Evolutionary conservation across 768 basidiomycete species (phyloP), one percentile per base, ranked within the genome.

Genomic region (Krasilnikovozyma curviuscula): DNA sequence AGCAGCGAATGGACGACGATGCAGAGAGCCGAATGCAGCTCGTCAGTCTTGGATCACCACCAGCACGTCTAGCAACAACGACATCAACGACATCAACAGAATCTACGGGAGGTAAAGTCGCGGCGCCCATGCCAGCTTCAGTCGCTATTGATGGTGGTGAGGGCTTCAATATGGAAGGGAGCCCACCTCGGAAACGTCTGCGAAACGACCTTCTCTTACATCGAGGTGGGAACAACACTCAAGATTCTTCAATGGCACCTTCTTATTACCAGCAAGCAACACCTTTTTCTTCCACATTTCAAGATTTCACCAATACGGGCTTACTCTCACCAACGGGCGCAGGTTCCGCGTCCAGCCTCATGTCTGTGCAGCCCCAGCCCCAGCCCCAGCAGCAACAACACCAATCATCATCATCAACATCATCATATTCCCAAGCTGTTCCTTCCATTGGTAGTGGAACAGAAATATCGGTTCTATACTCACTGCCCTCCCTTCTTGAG

Each of bases 401-500:
- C 41, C 39, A 10, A 42, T 34, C 21, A 43, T 33, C 18, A 32
- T 16, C 31, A 24, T 37, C 3, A 40, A n/a, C 25, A n/a, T n/a
- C n/a, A n/a, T 27, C 45, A 21, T n/a, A 29, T 4, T 18, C 35
- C 5, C 35, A 37, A 23, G 35, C 4, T 10, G 4, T 23, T 37
- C 10, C 35, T 13, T 21, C 29, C 27, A 31, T 61, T 21, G 63
- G 61, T 10, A 48, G 54, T 19, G 62, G 63, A 8, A 32, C 49
- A 8, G 62, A 64, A n/a, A 65, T 95, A 13, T 78, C 83, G 6
- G 79, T 85, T 0, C 76, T 98, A 33, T 66, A 91, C 48, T 79
- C 91, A 0, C 73, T 98, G 0, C 88, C 89, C 1, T 71, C 77
- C 1, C 69, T 98, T 31, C 72, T 93, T 13, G 65, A 73, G 7